Conservation (phyloP, 2,329 filamentous ascomycete genomes). For the Fusarium xyrophilum region DNA sequence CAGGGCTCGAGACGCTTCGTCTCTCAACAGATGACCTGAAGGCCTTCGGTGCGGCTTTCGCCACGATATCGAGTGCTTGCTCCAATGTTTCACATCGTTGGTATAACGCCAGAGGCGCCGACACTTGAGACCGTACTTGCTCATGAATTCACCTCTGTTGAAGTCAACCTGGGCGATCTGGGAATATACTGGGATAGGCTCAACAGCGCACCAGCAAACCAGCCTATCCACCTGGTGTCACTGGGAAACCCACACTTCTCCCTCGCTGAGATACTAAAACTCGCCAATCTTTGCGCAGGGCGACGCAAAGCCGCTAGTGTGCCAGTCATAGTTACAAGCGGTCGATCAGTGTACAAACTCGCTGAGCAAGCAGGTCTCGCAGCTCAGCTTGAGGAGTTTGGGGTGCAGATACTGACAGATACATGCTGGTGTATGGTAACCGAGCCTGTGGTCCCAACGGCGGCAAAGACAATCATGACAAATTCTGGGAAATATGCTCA, state of each 20-base stretch:
- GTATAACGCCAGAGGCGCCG: slow-evolving; percentile 29
- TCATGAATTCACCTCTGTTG: background rate
- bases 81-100: slow-evolving; percentile 35
- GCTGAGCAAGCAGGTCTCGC: slow-evolving; percentile 26
- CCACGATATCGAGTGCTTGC: slow-evolving; percentile 30
- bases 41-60: slow-evolving; percentile 32
- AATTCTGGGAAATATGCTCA: slow-evolving; percentile 35
- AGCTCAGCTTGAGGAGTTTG: slow-evolving; percentile 4
- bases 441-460: slow-evolving; percentile 18
- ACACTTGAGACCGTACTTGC: background rate
- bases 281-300: background rate
- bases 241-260: slow-evolving; percentile 35
- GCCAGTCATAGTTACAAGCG: slow-evolving; percentile 4
- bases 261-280: slow-evolving; percentile 12
- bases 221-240: slow-evolving; percentile 19
- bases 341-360: slow-evolving; percentile 14
- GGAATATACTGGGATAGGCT: slow-evolving; percentile 12
- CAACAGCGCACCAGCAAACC: slow-evolving; percentile 5
- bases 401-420: slow-evolving; percentile 21
- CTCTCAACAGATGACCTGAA: slow-evolving; percentile 32
- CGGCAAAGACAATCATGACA: slow-evolving; percentile 17
- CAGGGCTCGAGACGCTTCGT: slow-evolving; percentile 7
- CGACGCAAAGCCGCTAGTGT: background rate
- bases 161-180: slow-evolving; percentile 7
- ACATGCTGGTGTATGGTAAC: slow-evolving; percentile 31